Evolutionary conservation across 352 stramenopile genomes (phyloP).

Genomic region (Bremia lactucae): DNA sequence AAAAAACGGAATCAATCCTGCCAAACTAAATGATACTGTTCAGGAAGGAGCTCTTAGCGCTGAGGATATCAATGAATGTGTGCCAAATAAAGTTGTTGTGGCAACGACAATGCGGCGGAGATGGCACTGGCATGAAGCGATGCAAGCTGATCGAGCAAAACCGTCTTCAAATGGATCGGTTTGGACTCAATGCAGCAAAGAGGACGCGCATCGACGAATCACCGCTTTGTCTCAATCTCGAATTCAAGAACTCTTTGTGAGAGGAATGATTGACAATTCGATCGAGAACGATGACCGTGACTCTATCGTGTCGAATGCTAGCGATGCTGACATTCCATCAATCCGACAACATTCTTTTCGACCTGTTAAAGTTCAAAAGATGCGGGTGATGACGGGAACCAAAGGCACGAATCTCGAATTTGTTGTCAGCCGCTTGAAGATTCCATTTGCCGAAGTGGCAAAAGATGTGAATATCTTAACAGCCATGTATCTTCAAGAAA

Average conservation of each 20-base stretch:
- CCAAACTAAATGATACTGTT: slow-evolving; percentile 5
- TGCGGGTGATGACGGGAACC: slow-evolving; percentile 14
- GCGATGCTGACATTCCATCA: not conserved
- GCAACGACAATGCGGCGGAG: slow-evolving; percentile 6
- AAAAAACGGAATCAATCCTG: slow-evolving; percentile 12
- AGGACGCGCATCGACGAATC: slow-evolving; percentile 6
- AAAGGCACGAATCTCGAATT: slow-evolving; percentile 20
- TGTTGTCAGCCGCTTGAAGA: slow-evolving; percentile 8
- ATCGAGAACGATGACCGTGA: not conserved
- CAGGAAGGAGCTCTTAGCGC: not conserved
- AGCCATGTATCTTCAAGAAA: slow-evolving; percentile 16
- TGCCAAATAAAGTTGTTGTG: not conserved
- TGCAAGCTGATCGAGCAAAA: slow-evolving; percentile 5
- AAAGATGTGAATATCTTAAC: slow-evolving; percentile 19
- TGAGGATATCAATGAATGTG: not conserved
- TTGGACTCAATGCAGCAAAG: slow-evolving; percentile 9
- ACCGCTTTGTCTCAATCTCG: slow-evolving; percentile 2
- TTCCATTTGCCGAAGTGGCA: slow-evolving; percentile 9
- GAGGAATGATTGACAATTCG: not conserved
- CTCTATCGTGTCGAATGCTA: not conserved
- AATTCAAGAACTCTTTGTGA: slow-evolving; percentile 8
- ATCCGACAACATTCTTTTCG: not conserved
- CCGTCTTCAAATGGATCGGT: slow-evolving; percentile 7
- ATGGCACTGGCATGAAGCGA: slow-evolving; percentile 18
- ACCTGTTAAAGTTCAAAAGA: slow-evolving; percentile 2